Percentiles rank a stretch among this genome's conserved stretches.
Evolutionary conservation across 768 basidiomycete species (phyloP).

Genomic region (Vararia minispora): DNA sequence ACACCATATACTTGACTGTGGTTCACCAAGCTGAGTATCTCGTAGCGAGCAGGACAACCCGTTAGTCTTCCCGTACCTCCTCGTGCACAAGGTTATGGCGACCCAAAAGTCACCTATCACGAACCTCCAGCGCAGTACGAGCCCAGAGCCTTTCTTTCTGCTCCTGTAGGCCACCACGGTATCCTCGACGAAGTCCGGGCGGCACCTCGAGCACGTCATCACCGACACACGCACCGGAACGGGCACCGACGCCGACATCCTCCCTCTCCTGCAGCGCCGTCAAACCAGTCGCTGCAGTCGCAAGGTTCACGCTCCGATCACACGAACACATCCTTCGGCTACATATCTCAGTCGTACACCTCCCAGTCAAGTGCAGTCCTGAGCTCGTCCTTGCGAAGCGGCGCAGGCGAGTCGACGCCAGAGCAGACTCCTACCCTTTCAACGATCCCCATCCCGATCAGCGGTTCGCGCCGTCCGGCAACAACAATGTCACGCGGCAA

Average conservation of each 20-base stretch:
- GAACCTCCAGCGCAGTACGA: constrained; percentile 31
- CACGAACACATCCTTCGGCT: too few relatives aligned
- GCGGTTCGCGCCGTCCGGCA: constrained; percentile 3
- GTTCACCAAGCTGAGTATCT: not conserved
- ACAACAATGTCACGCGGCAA: constrained; percentile 37
- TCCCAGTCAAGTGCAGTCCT: constrained; percentile 1
- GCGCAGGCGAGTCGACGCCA: constrained; percentile 7
- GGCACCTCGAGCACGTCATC: constrained; percentile 23
- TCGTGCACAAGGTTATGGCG: constrained; percentile 12
- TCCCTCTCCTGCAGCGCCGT: constrained; percentile 22
- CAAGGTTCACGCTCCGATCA: too few relatives aligned
- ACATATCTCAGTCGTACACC: not conserved
- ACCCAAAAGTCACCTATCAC: constrained; percentile 38
- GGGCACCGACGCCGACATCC: constrained; percentile 19
- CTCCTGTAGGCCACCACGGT: constrained; percentile 52
- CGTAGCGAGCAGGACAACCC: constrained; percentile 19
- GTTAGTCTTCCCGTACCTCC: constrained; percentile 7
- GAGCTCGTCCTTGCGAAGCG: not conserved
- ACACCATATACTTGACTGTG: too few relatives aligned
- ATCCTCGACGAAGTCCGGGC: constrained; percentile 68
- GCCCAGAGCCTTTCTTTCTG: constrained; percentile 32
- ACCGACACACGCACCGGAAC: too few relatives aligned
- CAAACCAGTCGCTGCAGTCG: constrained; percentile 15
- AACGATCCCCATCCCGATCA: constrained; percentile 5
- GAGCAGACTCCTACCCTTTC: constrained; percentile 14